phyloP scores from a whole-genome alignment of 164 flowering plant genomes.

The Pachysandra terminalis region DNA sequence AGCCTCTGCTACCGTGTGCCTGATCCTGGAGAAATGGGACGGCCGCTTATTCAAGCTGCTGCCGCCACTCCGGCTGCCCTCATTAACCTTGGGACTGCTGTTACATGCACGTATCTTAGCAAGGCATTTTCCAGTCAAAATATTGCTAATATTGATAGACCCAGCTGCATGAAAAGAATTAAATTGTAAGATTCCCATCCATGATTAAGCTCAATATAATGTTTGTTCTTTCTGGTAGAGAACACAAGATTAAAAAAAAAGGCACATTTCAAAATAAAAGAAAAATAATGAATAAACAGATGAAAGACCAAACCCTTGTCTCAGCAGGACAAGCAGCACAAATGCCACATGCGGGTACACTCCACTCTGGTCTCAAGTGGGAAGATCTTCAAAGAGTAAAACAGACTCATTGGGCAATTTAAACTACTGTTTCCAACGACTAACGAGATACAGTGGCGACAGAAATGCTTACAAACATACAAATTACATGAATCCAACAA shows the following conservation, averaged over 20 bases:
- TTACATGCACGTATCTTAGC: slow-evolving; percentile 70
- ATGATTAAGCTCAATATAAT: background rate
- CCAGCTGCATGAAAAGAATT: slow-evolving; percentile 56
- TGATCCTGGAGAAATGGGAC: slow-evolving; percentile 28
- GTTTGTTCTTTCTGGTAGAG: background rate
- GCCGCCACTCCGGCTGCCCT: slow-evolving; percentile 19
- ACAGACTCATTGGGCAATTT: too few relatives aligned
- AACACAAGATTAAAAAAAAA: background rate
- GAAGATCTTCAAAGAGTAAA: too few relatives aligned
- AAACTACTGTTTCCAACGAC: too few relatives aligned
- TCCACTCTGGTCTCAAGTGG: too few relatives aligned
- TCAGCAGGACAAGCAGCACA: too few relatives aligned
- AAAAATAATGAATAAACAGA: too few relatives aligned
- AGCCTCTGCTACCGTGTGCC: slow-evolving; percentile 75
- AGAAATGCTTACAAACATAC: too few relatives aligned
- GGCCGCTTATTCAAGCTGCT: slow-evolving; percentile 34
- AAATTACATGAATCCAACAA: too few relatives aligned
- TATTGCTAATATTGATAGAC: slow-evolving; percentile 89
- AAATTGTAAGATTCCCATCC: background rate
- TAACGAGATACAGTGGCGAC: too few relatives aligned
- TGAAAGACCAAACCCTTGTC: too few relatives aligned
- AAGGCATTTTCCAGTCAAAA: slow-evolving; percentile 89
- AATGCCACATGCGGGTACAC: too few relatives aligned
- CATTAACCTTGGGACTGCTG: slow-evolving; percentile 30
- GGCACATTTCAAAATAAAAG: too few relatives aligned